These are phyloP conservation scores for Lasiodiplodia gonubiensis DNA, from an alignment of 2,329 filamentous ascomycete species.

Conservation along the genomic window DNA sequence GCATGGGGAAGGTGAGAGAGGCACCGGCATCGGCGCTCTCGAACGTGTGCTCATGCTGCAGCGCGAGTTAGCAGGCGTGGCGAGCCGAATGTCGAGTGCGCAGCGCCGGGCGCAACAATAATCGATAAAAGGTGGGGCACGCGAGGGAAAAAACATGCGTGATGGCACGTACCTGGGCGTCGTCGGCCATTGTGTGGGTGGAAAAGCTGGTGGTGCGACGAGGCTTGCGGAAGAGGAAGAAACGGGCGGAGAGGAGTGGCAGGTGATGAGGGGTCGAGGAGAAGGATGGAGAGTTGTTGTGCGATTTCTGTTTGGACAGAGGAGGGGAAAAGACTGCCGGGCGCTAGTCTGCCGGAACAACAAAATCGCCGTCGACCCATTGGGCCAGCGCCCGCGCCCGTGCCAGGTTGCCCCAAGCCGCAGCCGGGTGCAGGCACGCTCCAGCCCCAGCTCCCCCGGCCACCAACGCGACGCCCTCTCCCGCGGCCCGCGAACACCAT, in stretches of 20 bases:
- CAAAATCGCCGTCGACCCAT: slow-evolving; percentile 22
- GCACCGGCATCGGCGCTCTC: slow-evolving; percentile 95
- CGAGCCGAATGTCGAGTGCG: slow-evolving; percentile 31
- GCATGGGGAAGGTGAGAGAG: slow-evolving; percentile 93
- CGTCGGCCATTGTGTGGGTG: slow-evolving; percentile 68
- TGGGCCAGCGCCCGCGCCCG: slow-evolving; percentile 9
- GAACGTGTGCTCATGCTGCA: slow-evolving; percentile 72
- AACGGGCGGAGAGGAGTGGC: slow-evolving; percentile 32
- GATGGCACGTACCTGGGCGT: slow-evolving; percentile 63
- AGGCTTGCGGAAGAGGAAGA: slow-evolving; percentile 39
- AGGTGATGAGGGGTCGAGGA: slow-evolving; percentile 29
- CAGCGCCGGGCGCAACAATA: slow-evolving; percentile 40
- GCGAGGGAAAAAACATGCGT: slow-evolving; percentile 32
- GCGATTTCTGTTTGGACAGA: slow-evolving; percentile 27
- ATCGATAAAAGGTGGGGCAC: slow-evolving; percentile 47
- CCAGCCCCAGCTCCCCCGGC: slow-evolving; percentile 15
- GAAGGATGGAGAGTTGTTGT: slow-evolving; percentile 28
- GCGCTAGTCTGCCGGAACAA: slow-evolving; percentile 23
- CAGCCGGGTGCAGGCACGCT: slow-evolving; percentile 4
- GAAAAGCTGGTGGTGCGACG: slow-evolving; percentile 42
- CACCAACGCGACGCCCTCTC: slow-evolving; percentile 11
- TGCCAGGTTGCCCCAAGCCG: slow-evolving; percentile 5
- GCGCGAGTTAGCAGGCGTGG: slow-evolving; percentile 33
- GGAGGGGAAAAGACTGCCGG: slow-evolving; percentile 26
- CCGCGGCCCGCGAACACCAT: slow-evolving; percentile 21